A percentile compares a stretch with the other conserved stretches of the same genome.
Evolutionary conservation across 1,284 basidiomycete genomes (phyloP).

Genomic region (Coniophora puteana): DNA sequence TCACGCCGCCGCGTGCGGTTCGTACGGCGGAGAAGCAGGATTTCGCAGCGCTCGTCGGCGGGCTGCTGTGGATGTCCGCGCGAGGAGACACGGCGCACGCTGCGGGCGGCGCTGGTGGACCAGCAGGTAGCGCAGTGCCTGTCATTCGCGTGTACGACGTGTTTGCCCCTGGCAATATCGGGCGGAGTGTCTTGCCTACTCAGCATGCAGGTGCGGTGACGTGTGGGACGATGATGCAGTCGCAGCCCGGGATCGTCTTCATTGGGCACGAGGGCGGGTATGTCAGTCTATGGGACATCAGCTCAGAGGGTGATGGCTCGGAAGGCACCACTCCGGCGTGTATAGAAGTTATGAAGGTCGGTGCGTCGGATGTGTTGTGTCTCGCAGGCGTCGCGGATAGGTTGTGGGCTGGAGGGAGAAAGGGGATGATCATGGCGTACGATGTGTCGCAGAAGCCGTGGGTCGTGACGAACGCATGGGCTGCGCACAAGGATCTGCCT

Average conservation of each 20-base stretch:
- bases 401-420: conserved; percentile 84
- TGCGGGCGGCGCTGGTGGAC: conserved; percentile 33
- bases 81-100: conserved; percentile 43
- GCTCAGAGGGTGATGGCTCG: conserved; percentile 43
- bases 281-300: conserved; percentile 74
- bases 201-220: conserved; percentile 80
- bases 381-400: conserved; percentile 78
- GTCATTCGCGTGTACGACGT: conserved; percentile 80
- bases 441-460: conserved; percentile 74
- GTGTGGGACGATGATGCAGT: conserved; percentile 74
- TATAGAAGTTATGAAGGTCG: conserved; percentile 71
- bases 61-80: conserved; percentile 79
- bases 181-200: conserved; percentile 46
- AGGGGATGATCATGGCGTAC: conserved; percentile 82
- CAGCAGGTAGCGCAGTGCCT: conserved; percentile 52
- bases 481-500: conserved; percentile 79
- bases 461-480: conserved; percentile 88
- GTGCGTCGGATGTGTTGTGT: conserved; percentile 74
- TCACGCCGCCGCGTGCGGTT: conserved; percentile 56
- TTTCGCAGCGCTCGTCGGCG: conserved; percentile 70
- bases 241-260: conserved; percentile 65
- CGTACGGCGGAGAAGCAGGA: conserved; percentile 80
- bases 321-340: conserved; percentile 42
- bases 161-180: conserved; percentile 46
- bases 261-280: conserved; percentile 94